Percentiles rank a stretch among this genome's conserved stretches.
Evolutionary conservation across 768 basidiomycete genomes (phyloP).

Genomic region (Kondoa subrosea): DNA sequence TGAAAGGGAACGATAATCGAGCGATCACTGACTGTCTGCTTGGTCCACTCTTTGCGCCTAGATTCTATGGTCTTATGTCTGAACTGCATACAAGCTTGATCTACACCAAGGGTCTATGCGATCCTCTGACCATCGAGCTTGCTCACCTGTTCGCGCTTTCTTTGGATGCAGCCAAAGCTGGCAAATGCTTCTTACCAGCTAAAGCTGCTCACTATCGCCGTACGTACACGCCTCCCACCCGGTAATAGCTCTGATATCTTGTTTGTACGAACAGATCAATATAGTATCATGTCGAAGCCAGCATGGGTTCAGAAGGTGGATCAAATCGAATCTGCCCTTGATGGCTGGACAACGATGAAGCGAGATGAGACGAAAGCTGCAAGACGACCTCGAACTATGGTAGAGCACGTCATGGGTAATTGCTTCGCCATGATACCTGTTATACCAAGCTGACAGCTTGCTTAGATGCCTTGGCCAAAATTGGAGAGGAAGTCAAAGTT

Average conservation of each 20-base stretch:
- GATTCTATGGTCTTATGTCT: background rate
- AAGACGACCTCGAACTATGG: background rate
- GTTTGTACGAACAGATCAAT: background rate
- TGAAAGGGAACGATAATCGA: background rate
- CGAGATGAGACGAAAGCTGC: background rate
- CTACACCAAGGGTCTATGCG: background rate
- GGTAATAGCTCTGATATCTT: background rate
- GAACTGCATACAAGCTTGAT: background rate
- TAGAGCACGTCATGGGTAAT: background rate
- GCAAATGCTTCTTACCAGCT: background rate
- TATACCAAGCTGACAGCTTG: background rate
- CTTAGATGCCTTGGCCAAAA: background rate
- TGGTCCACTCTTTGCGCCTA: background rate
- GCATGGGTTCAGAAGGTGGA: background rate
- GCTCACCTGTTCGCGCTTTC: slow-evolving; percentile 6
- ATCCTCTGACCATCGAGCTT: background rate
- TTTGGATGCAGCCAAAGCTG: slow-evolving; percentile 3
- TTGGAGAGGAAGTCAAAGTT: background rate
- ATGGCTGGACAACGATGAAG: background rate
- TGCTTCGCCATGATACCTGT: background rate
- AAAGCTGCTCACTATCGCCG: background rate
- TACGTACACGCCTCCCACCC: background rate
- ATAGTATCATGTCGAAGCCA: background rate
- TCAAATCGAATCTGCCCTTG: background rate
- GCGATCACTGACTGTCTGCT: background rate